Conservation (phyloP, 1,284 basidiomycete genomes). For the Ustilago crameri region DNA sequence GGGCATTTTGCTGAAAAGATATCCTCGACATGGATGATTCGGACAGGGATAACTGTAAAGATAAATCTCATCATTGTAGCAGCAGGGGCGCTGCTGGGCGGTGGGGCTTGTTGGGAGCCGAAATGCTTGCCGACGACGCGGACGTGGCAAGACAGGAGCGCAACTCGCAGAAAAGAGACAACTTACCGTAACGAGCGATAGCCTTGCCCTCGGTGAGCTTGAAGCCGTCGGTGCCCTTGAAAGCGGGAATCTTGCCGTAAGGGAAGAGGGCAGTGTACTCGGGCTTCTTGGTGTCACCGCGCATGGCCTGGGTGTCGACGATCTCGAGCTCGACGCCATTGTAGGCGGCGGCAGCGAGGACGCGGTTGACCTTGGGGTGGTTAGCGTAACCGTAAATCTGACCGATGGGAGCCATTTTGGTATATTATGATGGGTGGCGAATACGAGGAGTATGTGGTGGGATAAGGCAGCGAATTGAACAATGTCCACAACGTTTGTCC, state of each 20-base stretch:
- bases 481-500: neutral
- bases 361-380: constrained; percentile 53
- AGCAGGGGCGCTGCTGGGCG: neutral
- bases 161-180: neutral
- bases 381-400: constrained; percentile 59
- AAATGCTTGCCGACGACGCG: neutral
- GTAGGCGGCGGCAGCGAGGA: constrained; percentile 63
- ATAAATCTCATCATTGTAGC: constrained; percentile 69
- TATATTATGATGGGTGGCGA: constrained; percentile 19
- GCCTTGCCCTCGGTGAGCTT: constrained; percentile 81
- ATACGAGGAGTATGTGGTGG: constrained; percentile 30
- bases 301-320: constrained; percentile 39
- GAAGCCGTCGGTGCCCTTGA: constrained; percentile 82
- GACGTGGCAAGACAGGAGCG: constrained; percentile 1
- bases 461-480: neutral
- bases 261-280: constrained; percentile 64
- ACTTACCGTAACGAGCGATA: constrained; percentile 90
- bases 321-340: constrained; percentile 64
- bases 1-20: constrained; percentile 61
- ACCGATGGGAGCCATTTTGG: constrained; percentile 64
- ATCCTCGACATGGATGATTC: constrained; percentile 73
- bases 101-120: neutral
- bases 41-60: constrained; percentile 68
- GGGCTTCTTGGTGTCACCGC: constrained; percentile 60
- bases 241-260: constrained; percentile 75